These are phyloP conservation scores for Diaporthe batatas DNA, from an alignment of 2,329 filamentous ascomycete species.

Conservation along the genomic window DNA sequence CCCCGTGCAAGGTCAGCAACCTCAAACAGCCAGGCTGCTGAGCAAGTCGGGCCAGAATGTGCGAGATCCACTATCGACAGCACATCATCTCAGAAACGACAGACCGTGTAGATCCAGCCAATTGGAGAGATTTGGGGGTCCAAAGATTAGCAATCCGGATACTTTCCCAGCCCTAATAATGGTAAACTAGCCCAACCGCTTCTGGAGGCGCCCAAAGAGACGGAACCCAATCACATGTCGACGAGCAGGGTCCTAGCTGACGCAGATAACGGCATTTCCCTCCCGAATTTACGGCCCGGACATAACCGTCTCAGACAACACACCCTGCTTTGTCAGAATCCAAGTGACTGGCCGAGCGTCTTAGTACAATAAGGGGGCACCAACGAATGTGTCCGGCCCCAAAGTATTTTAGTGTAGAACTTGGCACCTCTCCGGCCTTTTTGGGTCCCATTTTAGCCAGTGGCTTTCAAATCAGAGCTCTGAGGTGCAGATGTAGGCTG, in stretches of 20 bases:
- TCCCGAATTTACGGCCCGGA: slow-evolving; percentile 33
- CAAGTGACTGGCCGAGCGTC: not conserved
- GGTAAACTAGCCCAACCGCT: not conserved
- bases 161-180: slow-evolving; percentile 24
- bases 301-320: not conserved
- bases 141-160: slow-evolving; percentile 19
- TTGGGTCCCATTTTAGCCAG: not conserved
- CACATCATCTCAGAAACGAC: not conserved
- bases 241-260: not conserved
- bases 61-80: not conserved
- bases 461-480: slow-evolving; percentile 36
- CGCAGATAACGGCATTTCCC: not conserved
- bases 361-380: not conserved
- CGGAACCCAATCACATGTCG: slow-evolving; percentile 11
- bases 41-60: not conserved
- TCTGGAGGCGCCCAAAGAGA: not conserved
- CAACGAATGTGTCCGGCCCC: not conserved
- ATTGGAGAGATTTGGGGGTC: slow-evolving; percentile 15
- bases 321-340: slow-evolving; percentile 28
- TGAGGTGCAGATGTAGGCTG: not conserved
- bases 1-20: slow-evolving; percentile 7
- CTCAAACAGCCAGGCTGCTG: not conserved
- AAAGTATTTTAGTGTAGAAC: not conserved
- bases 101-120: not conserved
- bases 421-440: not conserved